Evolutionary conservation across 306 rosid genomes (phyloP), one percentile per base, ranked within the genome.

Genomic region (Carpinus fangiana): DNA sequence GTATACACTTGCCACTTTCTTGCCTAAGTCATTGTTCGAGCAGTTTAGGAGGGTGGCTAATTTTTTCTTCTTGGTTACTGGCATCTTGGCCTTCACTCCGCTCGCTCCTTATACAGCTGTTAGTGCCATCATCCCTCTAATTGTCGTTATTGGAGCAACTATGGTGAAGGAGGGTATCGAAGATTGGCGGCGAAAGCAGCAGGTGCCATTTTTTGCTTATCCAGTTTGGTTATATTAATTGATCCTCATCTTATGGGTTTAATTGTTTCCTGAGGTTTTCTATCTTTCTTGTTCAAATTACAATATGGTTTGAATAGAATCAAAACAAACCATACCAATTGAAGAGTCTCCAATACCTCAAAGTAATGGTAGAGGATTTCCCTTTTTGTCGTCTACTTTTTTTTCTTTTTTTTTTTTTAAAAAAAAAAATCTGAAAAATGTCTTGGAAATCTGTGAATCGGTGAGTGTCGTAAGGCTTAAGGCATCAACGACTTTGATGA

Each of bases 21-120:
- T 95, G 81, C 98, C 98, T 0, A 95, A 92, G 55, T 91, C 98
- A 28, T 84, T 95, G 86, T 95, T 95, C 87, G 98, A 95, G 89
- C 98, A 95, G 84, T 95, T 95, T 70, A 92, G 98, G 86, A 92
- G 98, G 76, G 98, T 91, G 56, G 98, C 98, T 20, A 95, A 95
- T 84, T 95, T 95, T 80, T 95, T 20, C 82, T 95, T 95, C 70
- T 80, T 95, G 80, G 93, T 95, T 11, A 73, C 81, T 79, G 98
- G 98, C 13, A 13, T 41, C 70, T 88, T 95, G 80, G 76, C 98
- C 23, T 95, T 95, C 78, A 95, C 98, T 20, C 69, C 87, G 8
- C 90, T 95, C 82, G 90, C 98, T 80, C 98, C 98, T 57, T 95
- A 87, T 72, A 8, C 87, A 10, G 91, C 98, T 75, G 93, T 91